Conservation (phyloP, 352 stramenopile species). For the Phytophthora foliorum region DNA sequence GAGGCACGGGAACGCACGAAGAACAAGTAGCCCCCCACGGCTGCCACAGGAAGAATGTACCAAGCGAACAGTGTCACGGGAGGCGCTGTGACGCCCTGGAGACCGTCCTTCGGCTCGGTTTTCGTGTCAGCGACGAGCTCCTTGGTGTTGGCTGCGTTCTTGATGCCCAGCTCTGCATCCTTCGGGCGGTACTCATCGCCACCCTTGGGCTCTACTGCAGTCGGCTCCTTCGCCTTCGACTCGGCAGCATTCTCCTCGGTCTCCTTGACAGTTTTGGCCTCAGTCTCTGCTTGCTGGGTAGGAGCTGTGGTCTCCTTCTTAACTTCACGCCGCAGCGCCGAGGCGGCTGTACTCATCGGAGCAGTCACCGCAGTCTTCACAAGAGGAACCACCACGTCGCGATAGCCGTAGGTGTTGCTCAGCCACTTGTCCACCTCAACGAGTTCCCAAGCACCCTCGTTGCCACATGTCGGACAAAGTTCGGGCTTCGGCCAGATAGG, state of each 20-base stretch:
- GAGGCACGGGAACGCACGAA: conserved; percentile 60
- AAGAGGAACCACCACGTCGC: conserved; percentile 58
- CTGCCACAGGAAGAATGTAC: conserved; percentile 80
- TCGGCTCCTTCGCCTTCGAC: conserved; percentile 12
- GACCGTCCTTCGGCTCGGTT: conserved; percentile 47
- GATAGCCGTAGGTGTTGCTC: conserved; percentile 66
- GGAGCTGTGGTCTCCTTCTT: conserved; percentile 26
- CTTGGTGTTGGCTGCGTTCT: conserved; percentile 70
- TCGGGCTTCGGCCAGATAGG: conserved; percentile 82
- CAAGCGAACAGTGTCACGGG: conserved; percentile 80
- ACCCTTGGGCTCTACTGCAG: conserved; percentile 39
- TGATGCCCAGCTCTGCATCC: conserved; percentile 72
- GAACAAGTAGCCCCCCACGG: conserved; percentile 73
- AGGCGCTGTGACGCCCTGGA: conserved; percentile 60
- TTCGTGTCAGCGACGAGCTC: conserved; percentile 49
- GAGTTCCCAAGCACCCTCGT: conserved; percentile 65
- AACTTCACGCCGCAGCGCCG: conserved; percentile 30
- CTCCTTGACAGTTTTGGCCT: conserved; percentile 21
- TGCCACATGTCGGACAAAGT: conserved; percentile 75
- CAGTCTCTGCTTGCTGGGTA: conserved; percentile 12
- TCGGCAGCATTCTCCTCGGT: conserved; percentile 11
- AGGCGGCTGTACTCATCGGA: conserved; percentile 18
- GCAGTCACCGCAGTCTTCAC: conserved; percentile 35
- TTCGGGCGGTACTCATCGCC: conserved; percentile 64
- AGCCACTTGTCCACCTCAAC: conserved; percentile 86